phyloP scores from a whole-genome alignment of 2,329 filamentous ascomycete species.

The Pseudopyricularia cyperi region DNA sequence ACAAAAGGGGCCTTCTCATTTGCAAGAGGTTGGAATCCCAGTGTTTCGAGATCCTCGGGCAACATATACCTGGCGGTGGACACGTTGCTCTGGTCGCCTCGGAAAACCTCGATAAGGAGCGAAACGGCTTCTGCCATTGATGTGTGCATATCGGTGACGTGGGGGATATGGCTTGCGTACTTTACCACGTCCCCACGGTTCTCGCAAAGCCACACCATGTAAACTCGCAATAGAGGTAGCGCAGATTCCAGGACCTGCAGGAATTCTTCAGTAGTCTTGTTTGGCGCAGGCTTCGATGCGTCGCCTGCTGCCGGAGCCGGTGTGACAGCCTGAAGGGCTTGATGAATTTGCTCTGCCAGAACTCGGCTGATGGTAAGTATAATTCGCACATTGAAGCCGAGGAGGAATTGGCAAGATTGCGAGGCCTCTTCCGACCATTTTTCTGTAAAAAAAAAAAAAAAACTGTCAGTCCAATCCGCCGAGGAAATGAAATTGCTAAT shows the following conservation, averaged over 20 bases:
- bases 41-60: constrained; percentile 33
- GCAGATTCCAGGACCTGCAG: constrained; percentile 25
- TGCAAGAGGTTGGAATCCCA: constrained; percentile 28
- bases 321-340: constrained; percentile 17
- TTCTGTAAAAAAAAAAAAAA: constrained; percentile 15
- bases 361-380: constrained; percentile 60
- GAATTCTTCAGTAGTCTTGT: constrained; percentile 16
- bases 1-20: constrained; percentile 6
- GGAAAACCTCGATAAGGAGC: constrained; percentile 32
- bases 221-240: constrained; percentile 39
- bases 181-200: constrained; percentile 30
- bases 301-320: constrained; percentile 26
- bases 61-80: constrained; percentile 34
- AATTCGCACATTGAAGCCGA: constrained; percentile 67
- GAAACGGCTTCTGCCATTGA: constrained; percentile 32
- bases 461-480: not conserved
- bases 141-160: constrained; percentile 32
- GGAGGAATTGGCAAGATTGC: constrained; percentile 48
- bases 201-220: constrained; percentile 38
- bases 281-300: constrained; percentile 13
- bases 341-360: constrained; percentile 56
- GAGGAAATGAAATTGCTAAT: not conserved
- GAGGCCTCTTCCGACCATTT: constrained; percentile 30
- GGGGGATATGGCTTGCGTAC: constrained; percentile 29
- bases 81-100: constrained; percentile 16